Evolutionary conservation across 176 grass and related monocot species (phyloP).

Genomic region (Avena sativa): DNA sequence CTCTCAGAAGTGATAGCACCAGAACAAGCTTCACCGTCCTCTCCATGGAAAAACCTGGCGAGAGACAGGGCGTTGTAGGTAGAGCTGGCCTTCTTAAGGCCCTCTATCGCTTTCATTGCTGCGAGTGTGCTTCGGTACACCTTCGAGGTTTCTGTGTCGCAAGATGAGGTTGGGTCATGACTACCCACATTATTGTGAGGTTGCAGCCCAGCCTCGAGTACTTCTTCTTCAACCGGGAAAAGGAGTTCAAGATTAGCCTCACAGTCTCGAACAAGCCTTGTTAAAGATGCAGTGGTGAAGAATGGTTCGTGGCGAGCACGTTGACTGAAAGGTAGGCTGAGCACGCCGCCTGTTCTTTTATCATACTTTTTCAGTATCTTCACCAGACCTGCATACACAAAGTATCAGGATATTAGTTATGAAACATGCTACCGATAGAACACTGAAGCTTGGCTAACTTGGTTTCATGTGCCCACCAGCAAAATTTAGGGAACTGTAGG

Average conservation of each 20-base stretch:
- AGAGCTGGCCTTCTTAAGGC: constrained; percentile 82
- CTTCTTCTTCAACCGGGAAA: constrained; percentile 90
- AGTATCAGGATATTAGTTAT: background rate
- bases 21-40: constrained; percentile 69
- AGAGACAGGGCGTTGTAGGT: constrained; percentile 86
- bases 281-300: constrained; percentile 91
- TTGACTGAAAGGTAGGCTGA: constrained; percentile 90
- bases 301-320: constrained; percentile 90
- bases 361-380: constrained; percentile 99
- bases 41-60: constrained; percentile 77
- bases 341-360: constrained; percentile 84
- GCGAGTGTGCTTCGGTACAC: constrained; percentile 85
- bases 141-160: constrained; percentile 53
- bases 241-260: constrained; percentile 89
- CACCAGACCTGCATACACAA: constrained; percentile 69
- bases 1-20: constrained; percentile 82
- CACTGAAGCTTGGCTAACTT: constrained; percentile 1
- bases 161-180: constrained; percentile 42
- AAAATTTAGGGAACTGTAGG: constrained; percentile 95
- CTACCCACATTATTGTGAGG: constrained; percentile 6
- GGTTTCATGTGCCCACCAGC: constrained; percentile 58
- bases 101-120: constrained; percentile 89
- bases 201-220: constrained; percentile 65
- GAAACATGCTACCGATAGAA: background rate
- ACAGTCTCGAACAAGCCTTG: constrained; percentile 84